A percentile compares a stretch with the other conserved stretches of the same genome.
Conservation (phyloP, 1,139 yeast species). For the Geotrichum siamense region DNA sequence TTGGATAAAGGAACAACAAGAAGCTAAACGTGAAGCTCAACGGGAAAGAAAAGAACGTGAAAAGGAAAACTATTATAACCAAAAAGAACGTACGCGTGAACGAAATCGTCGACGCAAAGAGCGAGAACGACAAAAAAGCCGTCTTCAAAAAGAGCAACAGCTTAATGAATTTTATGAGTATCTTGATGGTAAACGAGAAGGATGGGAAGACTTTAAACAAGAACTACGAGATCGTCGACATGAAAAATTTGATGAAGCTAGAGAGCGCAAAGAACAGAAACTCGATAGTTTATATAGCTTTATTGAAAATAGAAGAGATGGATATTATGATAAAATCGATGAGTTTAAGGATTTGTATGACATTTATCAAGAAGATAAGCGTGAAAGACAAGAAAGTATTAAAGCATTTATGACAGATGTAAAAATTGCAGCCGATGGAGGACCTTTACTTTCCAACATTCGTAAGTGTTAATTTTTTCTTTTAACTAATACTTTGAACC, state of each 20-base stretch:
- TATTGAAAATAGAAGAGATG: constrained; percentile 1
- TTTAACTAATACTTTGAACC: no score
- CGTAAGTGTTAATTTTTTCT: background rate
- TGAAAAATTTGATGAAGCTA: background rate
- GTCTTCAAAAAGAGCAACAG: background rate
- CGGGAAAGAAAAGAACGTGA: constrained; percentile 4
- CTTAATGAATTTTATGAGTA: background rate
- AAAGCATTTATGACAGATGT: constrained; percentile 6
- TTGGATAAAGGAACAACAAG: constrained; percentile 8
- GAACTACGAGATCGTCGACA: background rate
- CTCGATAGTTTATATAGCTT: background rate
- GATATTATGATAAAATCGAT: constrained; percentile 3
- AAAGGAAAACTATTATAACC: constrained; percentile 6
- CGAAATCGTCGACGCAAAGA: constrained; percentile 1
- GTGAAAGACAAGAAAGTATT: constrained; percentile 1
- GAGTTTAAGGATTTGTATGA: constrained; percentile 6
- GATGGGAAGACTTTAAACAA: background rate
- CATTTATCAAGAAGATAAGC: constrained; percentile 4
- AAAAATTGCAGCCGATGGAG: constrained; percentile 6
- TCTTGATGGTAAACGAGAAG: constrained; percentile 1
- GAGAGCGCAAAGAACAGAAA: background rate
- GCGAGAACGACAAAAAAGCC: background rate
- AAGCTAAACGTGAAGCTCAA: constrained; percentile 6
- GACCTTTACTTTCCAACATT: background rate
- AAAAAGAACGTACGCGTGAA: constrained; percentile 2